A percentile compares a stretch with the other conserved stretches of the same genome.
Conservation (phyloP, 345 rosid species). For the Ceriops zippeliana region DNA sequence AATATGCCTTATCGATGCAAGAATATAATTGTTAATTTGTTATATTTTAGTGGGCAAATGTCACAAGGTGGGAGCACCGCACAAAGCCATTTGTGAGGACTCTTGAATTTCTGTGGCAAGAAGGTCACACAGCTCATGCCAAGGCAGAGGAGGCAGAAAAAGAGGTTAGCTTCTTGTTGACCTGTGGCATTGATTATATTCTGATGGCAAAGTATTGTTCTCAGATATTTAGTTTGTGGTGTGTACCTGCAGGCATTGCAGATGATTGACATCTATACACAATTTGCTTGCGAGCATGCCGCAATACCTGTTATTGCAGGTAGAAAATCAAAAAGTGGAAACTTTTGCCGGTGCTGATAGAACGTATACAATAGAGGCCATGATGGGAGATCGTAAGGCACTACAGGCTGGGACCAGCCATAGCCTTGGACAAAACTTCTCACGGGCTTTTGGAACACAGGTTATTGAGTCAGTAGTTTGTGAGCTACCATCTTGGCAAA, state of each 20-base stretch:
- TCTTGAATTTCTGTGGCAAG: constrained; percentile 96
- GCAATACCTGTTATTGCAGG: constrained; percentile 93
- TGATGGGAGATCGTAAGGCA: constrained; percentile 98
- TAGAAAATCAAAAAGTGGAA: constrained; percentile 78
- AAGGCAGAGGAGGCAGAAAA: constrained; percentile 86
- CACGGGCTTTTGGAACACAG: constrained; percentile 86
- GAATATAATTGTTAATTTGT: not conserved
- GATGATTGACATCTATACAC: constrained; percentile 84
- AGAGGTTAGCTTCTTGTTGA: constrained; percentile 50
- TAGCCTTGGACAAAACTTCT: constrained; percentile 89
- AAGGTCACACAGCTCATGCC: constrained; percentile 95
- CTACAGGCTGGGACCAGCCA: constrained; percentile 95
- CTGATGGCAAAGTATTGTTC: not conserved
- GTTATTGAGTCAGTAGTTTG: constrained; percentile 24
- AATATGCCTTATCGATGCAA: not conserved
- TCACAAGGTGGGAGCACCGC: constrained; percentile 96
- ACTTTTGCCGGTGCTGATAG: constrained; percentile 90
- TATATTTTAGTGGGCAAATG: constrained; percentile 76
- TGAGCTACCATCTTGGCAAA: not conserved
- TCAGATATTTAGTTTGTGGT: constrained; percentile 27
- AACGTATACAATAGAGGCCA: constrained; percentile 95
- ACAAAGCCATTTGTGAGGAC: constrained; percentile 94
- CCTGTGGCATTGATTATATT: constrained; percentile 10
- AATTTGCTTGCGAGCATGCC: constrained; percentile 90
- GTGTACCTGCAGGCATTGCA: constrained; percentile 64